Evolutionary conservation across 2,329 filamentous ascomycete species (phyloP), one percentile per base, ranked within the genome.

Genomic region (Phialophora expanda): DNA sequence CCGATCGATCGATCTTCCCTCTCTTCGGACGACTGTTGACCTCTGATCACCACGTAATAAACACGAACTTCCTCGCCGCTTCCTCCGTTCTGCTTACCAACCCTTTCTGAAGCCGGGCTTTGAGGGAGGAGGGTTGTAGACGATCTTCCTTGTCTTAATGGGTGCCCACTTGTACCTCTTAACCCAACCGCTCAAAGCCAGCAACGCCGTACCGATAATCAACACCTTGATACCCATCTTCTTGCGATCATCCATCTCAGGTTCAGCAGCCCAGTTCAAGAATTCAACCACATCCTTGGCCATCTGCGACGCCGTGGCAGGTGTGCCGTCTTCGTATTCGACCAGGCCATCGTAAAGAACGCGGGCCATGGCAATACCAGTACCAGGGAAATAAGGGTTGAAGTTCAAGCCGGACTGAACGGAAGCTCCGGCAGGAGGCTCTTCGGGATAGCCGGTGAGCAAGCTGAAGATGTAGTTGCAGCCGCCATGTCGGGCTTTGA

Each of bases 111-210:
- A 62, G 12, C 60, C 60, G 28, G 60, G 51, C 28, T 48, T 62
- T 26, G 30, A 28, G 14, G 56, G 24, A 54, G 67, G 67, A 48
- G 67, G 91, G 78, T 89, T 90, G 83, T 96, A 97, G 74, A 88
- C 85, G 74, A 98, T 84, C 89, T 98, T 97, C 78, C 95, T 90
- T 75, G 93, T 90, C 90, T 99, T 99, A 80, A 99, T 84, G 76
- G 91, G 89, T 67, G 93, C 86, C 95, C 95, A 99, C 89, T 98
- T 99, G 89, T 99, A 99, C 84, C 93, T 89, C 91, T 99, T 99
- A 72, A 98, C 90, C 93, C 93, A 99, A 75, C 99, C 88, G 80
- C 91, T 96, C 76, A 98, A 76, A 64, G 92, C 92, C 78, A 92
- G 90, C 70, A 99, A 85, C 69, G 89, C 87, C 68, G 90, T 86